These are phyloP conservation scores for Aspergillus pseudotamarii DNA, from an alignment of 2,329 filamentous ascomycete species.

Conservation along the genomic window DNA sequence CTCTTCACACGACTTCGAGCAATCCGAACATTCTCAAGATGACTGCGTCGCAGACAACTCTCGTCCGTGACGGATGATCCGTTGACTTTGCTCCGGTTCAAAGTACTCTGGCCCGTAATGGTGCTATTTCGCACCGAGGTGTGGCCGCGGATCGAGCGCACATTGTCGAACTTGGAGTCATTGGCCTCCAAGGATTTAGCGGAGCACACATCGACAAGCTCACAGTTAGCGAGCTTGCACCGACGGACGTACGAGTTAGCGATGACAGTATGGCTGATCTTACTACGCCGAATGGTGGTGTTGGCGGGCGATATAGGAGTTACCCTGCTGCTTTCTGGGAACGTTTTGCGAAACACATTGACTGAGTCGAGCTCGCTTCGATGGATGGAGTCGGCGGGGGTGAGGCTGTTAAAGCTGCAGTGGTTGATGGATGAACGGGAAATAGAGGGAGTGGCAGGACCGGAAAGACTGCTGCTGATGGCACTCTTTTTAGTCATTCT, in stretches of 20 bases:
- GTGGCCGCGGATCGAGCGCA: constrained; percentile 12
- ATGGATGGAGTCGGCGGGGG: constrained; percentile 13
- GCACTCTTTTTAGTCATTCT: not conserved
- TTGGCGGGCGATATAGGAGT: not conserved
- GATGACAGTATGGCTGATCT: constrained; percentile 20
- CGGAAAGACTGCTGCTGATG: not conserved
- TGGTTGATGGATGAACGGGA: constrained; percentile 13
- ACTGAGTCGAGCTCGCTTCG: constrained; percentile 11
- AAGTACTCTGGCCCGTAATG: constrained; percentile 15
- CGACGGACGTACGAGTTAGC: constrained; percentile 17
- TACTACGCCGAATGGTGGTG: constrained; percentile 20
- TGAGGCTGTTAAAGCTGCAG: constrained; percentile 18
- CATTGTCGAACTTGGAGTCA: constrained; percentile 18
- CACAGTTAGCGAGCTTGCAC: constrained; percentile 18
- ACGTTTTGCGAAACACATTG: constrained; percentile 2
- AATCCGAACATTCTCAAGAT: constrained; percentile 13
- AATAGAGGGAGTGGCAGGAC: not conserved
- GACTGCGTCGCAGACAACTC: constrained; percentile 18
- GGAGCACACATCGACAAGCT: constrained; percentile 17
- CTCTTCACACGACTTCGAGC: constrained; percentile 15
- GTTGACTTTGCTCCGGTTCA: constrained; percentile 16
- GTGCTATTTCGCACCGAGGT: constrained; percentile 20
- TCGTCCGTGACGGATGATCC: constrained; percentile 16
- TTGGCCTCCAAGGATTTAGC: constrained; percentile 14
- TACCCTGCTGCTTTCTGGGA: not conserved